A percentile compares a stretch with the other conserved stretches of the same genome.
Conservation (phyloP, 768 basidiomycete genomes). For the Nevesoporus exiguus region DNA sequence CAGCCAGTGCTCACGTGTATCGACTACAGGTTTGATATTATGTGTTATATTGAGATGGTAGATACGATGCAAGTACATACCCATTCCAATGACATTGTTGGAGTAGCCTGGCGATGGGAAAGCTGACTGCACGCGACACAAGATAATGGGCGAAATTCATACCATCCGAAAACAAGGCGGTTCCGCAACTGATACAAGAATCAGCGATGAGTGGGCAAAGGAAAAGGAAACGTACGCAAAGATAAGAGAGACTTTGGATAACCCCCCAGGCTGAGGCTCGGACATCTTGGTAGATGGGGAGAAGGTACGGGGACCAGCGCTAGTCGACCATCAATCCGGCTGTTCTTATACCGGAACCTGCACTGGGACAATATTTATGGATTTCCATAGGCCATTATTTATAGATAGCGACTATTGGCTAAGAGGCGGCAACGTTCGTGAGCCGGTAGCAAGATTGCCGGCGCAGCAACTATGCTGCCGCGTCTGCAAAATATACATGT, state of each 20-base stretch:
- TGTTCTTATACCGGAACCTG: conserved; percentile 8
- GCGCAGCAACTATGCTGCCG: background rate
- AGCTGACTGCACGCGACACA: conserved; percentile 1
- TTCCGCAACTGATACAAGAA: conserved; percentile 60
- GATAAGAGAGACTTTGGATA: conserved; percentile 70
- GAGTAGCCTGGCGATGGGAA: conserved; percentile 57
- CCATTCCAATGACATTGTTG: conserved; percentile 73
- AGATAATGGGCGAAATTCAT: conserved; percentile 1
- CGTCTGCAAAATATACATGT: background rate
- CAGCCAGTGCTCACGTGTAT: conserved; percentile 48
- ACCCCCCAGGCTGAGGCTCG: conserved; percentile 10
- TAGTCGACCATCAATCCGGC: background rate
- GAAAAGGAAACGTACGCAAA: conserved; percentile 60
- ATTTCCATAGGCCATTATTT: background rate
- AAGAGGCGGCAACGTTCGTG: conserved; percentile 22
- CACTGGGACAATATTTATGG: background rate
- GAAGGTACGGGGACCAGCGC: background rate
- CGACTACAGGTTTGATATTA: conserved; percentile 42
- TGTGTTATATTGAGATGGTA: background rate
- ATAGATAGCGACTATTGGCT: conserved; percentile 12
- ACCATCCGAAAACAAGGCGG: conserved; percentile 87
- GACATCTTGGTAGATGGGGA: conserved; percentile 15
- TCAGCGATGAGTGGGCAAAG: background rate
- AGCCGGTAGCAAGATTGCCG: background rate
- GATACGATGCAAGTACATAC: conserved; percentile 39